Percentiles rank a stretch among this genome's conserved stretches.
phyloP scores from a whole-genome alignment of 2,329 filamentous ascomycete species.

The Pseudogymnoascus verrucosus region DNA sequence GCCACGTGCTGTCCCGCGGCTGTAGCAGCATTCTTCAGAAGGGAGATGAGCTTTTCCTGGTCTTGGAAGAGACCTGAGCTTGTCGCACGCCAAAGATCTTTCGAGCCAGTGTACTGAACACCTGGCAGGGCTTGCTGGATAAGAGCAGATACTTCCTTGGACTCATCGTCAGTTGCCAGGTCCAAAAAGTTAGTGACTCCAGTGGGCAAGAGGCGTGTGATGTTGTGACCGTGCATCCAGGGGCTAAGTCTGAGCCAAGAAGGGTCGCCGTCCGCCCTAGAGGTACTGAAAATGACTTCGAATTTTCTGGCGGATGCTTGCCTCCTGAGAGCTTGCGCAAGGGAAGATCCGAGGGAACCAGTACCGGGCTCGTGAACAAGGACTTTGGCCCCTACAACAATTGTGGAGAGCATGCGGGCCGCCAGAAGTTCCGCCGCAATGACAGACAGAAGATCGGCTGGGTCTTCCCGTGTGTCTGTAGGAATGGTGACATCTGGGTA shows the following conservation, averaged over 20 bases:
- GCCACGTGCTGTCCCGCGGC: slow-evolving; percentile 11
- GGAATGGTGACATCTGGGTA: slow-evolving; percentile 12
- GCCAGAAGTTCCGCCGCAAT: slow-evolving; percentile 8
- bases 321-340: slow-evolving; percentile 10
- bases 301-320: slow-evolving; percentile 11
- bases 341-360: slow-evolving; percentile 10
- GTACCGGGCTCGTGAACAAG: slow-evolving; percentile 11
- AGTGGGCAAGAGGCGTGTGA: slow-evolving; percentile 10
- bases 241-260: slow-evolving; percentile 12
- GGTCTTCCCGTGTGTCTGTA: slow-evolving; percentile 9
- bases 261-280: slow-evolving; percentile 10
- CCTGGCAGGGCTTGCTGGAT: slow-evolving; percentile 11
- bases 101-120: slow-evolving; percentile 12
- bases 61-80: slow-evolving; percentile 12
- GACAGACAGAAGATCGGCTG: slow-evolving; percentile 10
- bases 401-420: slow-evolving; percentile 3
- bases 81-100: slow-evolving; percentile 12
- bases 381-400: slow-evolving; percentile 5
- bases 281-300: slow-evolving; percentile 11
- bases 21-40: slow-evolving; percentile 12
- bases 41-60: slow-evolving; percentile 10
- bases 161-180: slow-evolving; percentile 9
- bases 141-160: slow-evolving; percentile 11
- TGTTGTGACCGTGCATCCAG: slow-evolving; percentile 11
- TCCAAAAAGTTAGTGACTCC: slow-evolving; percentile 8